Percentiles rank a stretch among this genome's conserved stretches.
Evolutionary conservation across 2,329 filamentous ascomycete genomes (phyloP).

Genomic region (Stagonosporopsis chrysanthemi): DNA sequence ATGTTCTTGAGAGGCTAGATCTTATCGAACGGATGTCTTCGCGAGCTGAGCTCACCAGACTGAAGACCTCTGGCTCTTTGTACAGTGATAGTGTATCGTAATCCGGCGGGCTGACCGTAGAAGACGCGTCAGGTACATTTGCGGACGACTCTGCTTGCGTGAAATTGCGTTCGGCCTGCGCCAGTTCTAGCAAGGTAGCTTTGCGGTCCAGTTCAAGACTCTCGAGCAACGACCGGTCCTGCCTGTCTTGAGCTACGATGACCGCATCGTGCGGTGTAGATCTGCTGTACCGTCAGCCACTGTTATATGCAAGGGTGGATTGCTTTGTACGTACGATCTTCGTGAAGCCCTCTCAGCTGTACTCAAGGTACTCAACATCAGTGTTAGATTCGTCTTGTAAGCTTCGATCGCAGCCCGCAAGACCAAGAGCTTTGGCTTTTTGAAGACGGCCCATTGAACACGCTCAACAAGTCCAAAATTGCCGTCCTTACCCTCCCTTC

Average conservation of each 20-base stretch:
- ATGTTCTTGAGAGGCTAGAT: background rate
- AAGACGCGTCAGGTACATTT: background rate
- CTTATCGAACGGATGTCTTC: background rate
- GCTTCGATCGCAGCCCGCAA: constrained; percentile 31
- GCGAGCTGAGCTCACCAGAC: background rate
- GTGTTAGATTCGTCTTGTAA: constrained; percentile 30
- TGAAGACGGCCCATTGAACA: constrained; percentile 30
- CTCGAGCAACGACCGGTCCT: constrained; percentile 23
- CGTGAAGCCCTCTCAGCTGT: constrained; percentile 30
- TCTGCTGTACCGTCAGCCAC: background rate
- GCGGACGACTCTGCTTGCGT: constrained; percentile 1
- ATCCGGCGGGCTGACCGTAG: background rate
- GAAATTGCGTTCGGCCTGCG: constrained; percentile 20
- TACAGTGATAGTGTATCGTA: background rate
- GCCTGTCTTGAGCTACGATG: constrained; percentile 19
- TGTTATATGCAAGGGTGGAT: background rate
- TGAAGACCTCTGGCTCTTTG: background rate
- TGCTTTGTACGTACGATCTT: constrained; percentile 8
- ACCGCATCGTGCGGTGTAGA: background rate
- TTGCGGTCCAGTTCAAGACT: constrained; percentile 26
- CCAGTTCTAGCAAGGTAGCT: constrained; percentile 25
- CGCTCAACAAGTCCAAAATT: constrained; percentile 23
- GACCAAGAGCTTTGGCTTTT: constrained; percentile 29
- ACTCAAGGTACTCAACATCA: constrained; percentile 32
- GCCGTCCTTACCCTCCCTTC: constrained; percentile 27